These are phyloP conservation scores for Capsicum rhomboideum DNA, from an alignment of 257 asterid genomes.

Conservation along the genomic window DNA sequence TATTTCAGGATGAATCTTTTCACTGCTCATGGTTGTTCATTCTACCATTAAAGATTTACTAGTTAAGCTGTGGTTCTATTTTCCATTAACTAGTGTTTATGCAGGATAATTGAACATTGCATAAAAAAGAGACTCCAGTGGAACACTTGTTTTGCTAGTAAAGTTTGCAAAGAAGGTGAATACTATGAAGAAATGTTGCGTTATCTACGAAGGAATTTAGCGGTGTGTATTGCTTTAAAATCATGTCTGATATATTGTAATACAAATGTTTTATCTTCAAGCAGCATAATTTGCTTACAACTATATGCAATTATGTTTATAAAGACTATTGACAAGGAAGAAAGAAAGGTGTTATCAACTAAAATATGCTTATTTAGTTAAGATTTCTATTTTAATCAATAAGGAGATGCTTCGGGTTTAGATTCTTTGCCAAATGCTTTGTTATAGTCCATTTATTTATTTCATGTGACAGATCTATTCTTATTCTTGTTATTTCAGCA, in stretches of 20 bases:
- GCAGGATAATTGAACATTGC: conserved; percentile 88
- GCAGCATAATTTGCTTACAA: neutral
- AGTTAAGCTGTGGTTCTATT: neutral
- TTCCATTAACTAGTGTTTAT: conserved; percentile 1
- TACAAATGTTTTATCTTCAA: neutral
- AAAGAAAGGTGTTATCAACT: neutral
- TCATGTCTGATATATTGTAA: neutral
- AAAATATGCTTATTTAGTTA: neutral
- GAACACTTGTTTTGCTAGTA: conserved; percentile 78
- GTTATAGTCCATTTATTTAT: too few relatives aligned
- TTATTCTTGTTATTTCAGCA: too few relatives aligned
- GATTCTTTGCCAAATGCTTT: too few relatives aligned
- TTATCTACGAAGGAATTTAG: conserved; percentile 78
- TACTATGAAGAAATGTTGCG: conserved; percentile 98
- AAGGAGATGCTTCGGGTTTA: neutral
- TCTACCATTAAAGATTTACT: neutral
- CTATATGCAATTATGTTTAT: neutral
- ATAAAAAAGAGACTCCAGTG: conserved; percentile 82
- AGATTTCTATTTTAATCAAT: neutral
- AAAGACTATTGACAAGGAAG: neutral
- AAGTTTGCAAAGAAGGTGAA: conserved; percentile 93
- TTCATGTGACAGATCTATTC: too few relatives aligned
- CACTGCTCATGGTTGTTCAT: neutral
- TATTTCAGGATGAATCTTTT: neutral
- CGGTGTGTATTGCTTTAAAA: conserved; percentile 44